Evolutionary conservation across 495 filamentous ascomycete species (phyloP).

Genomic region (Glarea lozoyensis): DNA sequence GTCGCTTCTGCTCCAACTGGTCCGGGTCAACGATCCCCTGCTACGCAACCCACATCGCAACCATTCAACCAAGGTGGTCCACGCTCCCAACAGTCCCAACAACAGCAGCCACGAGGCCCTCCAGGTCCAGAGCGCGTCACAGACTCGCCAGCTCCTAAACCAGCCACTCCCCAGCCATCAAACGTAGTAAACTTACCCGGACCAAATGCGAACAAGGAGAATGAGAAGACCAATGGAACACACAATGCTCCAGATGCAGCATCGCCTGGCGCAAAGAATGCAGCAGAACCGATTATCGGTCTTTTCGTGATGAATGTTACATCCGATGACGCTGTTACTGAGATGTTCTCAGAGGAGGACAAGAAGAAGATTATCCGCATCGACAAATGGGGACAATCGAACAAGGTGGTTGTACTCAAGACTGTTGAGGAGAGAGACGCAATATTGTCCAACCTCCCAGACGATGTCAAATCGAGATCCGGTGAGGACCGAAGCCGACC

Average conservation of each 20-base stretch:
- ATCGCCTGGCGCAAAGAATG: slow-evolving; percentile 36
- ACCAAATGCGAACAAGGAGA: slow-evolving; percentile 28
- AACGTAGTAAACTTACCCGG: slow-evolving; percentile 27
- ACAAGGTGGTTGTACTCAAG: slow-evolving; percentile 74
- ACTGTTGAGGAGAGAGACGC: slow-evolving; percentile 67
- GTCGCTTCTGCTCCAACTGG: slow-evolving; percentile 21
- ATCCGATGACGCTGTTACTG: slow-evolving; percentile 66
- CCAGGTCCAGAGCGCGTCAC: slow-evolving; percentile 14
- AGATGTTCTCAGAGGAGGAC: slow-evolving; percentile 74
- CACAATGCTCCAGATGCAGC: slow-evolving; percentile 34
- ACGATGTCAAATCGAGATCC: slow-evolving; percentile 60
- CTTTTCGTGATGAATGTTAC: slow-evolving; percentile 78
- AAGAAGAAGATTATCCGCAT: slow-evolving; percentile 67
- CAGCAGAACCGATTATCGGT: slow-evolving; percentile 46
- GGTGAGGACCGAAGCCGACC: slow-evolving; percentile 61
- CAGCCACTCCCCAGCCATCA: slow-evolving; percentile 38
- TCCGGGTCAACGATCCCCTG: slow-evolving; percentile 17
- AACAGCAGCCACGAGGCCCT: slow-evolving; percentile 21
- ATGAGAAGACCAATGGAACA: slow-evolving; percentile 41
- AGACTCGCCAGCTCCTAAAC: slow-evolving; percentile 31
- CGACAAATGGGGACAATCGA: slow-evolving; percentile 64
- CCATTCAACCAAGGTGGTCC: slow-evolving; percentile 20
- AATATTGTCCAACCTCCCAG: slow-evolving; percentile 60
- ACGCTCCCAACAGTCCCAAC: slow-evolving; percentile 7
- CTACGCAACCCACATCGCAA: slow-evolving; percentile 21